Base-by-base conservation (phyloP, 2,329 filamentous ascomycete genomes). In the Fusarium nelsonii region DNA sequence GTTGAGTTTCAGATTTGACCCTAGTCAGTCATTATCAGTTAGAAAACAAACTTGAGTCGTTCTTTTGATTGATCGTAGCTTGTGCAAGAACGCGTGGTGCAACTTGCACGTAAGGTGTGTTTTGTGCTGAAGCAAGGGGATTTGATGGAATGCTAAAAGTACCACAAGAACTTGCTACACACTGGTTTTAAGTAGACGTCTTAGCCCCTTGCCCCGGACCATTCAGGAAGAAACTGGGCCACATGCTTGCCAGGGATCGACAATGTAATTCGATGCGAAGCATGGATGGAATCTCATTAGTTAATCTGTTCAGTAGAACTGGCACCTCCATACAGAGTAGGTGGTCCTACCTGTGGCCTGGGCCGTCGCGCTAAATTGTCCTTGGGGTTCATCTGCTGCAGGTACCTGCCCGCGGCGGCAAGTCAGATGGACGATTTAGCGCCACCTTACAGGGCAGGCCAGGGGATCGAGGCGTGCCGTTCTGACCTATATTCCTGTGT, bases 11-110 rank as follows among this genome's bases (percentile, higher is more conserved):
- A 26, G 60, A 53, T 51, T 73, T 56, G 58, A 73, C 73, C 63
- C 39, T 53, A 74, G 74, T 62, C 74, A 69, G 63, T 75, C 74
- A 45, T 75, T 76, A 73, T 70, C 40, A 71, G 46, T 62, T 65
- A 60, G 56, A 57, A 61, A 69, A 67, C 67, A 61, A 67, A 56
- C 66, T 61, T 45, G 23, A 73, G 70, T 67, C 73, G 54, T 65
- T 76, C 73, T 53, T 74, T 76, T 50, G 41, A 56, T 26, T 23
- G 2, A 43, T 18, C 8, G 14, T 28, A 43, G 34, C 26, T 32
- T 15, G 49, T 49, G 26, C n/a, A 61, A 28, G 33, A 46, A 39
- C 39, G 23, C 12, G 10, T n/a, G 12, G 23, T 37, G 18, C 49
- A 26, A 26, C 36, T 33, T 44, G 26, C 23, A 43, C 20, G 43